A percentile compares a stretch with the other conserved stretches of the same genome.
phyloP scores from a whole-genome alignment of 2,329 filamentous ascomycete species.

The Aspergillus candidus region DNA sequence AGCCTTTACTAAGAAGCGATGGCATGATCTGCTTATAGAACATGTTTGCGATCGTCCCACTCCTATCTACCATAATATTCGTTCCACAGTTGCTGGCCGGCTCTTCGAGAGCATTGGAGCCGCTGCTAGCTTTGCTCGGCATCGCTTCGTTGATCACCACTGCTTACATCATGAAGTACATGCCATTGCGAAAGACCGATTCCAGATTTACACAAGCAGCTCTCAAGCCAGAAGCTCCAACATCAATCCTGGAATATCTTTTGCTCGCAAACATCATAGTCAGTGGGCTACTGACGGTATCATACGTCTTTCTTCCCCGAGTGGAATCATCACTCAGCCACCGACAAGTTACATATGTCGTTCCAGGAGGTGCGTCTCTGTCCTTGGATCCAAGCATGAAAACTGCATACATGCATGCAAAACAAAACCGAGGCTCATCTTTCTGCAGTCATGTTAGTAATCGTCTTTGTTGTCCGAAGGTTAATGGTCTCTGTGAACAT shows the following conservation, averaged over 20 bases:
- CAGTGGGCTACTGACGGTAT: constrained; percentile 26
- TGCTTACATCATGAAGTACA: constrained; percentile 32
- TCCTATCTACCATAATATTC: constrained; percentile 27
- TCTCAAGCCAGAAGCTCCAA: constrained; percentile 10
- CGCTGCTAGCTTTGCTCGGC: constrained; percentile 26
- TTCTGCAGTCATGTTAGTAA: constrained; percentile 27
- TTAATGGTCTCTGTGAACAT: constrained; percentile 37
- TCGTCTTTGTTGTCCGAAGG: constrained; percentile 26
- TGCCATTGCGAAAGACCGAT: constrained; percentile 25
- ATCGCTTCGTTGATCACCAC: constrained; percentile 34
- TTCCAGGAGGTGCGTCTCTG: constrained; percentile 33
- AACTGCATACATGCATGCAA: constrained; percentile 6
- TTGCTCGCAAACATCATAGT: constrained; percentile 23
- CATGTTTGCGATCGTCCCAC: constrained; percentile 34
- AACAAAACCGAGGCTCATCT: constrained; percentile 17
- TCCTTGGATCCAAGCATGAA: too few species aligned
- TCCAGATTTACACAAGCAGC: constrained; percentile 1
- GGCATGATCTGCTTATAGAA: constrained; percentile 14
- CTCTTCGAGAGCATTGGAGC: constrained; percentile 14
- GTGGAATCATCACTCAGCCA: constrained; percentile 12
- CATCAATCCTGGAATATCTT: constrained; percentile 18
- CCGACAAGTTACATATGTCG: constrained; percentile 27
- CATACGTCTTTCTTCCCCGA: constrained; percentile 17
- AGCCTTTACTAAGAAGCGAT: neutral
- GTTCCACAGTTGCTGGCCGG: constrained; percentile 25